phyloP scores from a whole-genome alignment of 1,139 yeast genomes.

The Spathaspora sp. region DNA sequence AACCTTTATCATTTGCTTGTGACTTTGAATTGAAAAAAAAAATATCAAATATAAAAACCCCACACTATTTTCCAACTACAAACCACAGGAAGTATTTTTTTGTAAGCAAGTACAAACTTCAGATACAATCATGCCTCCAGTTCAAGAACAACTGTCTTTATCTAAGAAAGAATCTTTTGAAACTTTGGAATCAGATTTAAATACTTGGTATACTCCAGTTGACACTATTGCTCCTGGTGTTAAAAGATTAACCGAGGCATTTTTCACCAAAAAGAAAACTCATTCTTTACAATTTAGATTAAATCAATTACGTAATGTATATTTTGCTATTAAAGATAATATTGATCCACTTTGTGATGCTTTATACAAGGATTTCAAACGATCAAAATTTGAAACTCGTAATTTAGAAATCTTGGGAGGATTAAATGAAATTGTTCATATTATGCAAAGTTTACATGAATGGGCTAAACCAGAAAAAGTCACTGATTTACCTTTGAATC shows the following conservation, averaged over 20 bases:
- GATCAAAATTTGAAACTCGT: conserved; percentile 60
- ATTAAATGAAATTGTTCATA: conserved; percentile 56
- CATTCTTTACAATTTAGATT: conserved; percentile 58
- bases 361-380: conserved; percentile 62
- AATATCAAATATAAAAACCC: not conserved
- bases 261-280: conserved; percentile 48
- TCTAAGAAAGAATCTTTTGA: conserved; percentile 13
- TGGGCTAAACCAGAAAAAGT: conserved; percentile 62
- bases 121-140: not conserved
- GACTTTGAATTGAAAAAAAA: too few relatives aligned
- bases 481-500: conserved; percentile 42
- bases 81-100: too few relatives aligned
- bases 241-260: conserved; percentile 39
- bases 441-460: conserved; percentile 57
- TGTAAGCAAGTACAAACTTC: too few relatives aligned
- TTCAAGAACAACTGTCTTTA: conserved; percentile 1
- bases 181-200: conserved; percentile 7
- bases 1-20: not conserved
- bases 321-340: conserved; percentile 64
- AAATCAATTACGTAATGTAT: conserved; percentile 66
- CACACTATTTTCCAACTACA: not conserved
- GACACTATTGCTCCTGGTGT: conserved; percentile 52
- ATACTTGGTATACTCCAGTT: conserved; percentile 43
- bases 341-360: conserved; percentile 57
- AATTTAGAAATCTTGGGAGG: conserved; percentile 55